phyloP scores from a whole-genome alignment of 331 rosid genomes.

The Acacia concinna region DNA sequence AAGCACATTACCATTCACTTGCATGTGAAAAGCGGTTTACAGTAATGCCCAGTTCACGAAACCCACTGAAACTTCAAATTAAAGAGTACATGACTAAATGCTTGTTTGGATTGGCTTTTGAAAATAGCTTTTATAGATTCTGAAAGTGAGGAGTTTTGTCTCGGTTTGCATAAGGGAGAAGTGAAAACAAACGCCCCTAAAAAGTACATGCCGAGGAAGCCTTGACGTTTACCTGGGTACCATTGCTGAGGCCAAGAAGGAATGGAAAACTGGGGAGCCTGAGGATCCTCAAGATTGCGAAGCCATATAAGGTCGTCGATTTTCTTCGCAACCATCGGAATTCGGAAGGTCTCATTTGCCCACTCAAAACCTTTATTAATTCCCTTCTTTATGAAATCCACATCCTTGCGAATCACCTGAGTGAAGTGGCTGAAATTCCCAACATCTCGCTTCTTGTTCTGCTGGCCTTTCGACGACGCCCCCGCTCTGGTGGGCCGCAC shows the following conservation, averaged over 20 bases:
- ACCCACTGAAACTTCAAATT: constrained; percentile 10
- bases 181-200: neutral
- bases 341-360: constrained; percentile 67
- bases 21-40: neutral
- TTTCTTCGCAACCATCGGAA: constrained; percentile 61
- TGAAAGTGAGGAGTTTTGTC: too few relatives aligned
- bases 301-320: constrained; percentile 76
- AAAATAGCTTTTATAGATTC: too few relatives aligned
- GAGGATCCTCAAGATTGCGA: constrained; percentile 74
- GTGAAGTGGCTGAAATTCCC: constrained; percentile 71
- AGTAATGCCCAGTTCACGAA: constrained; percentile 19
- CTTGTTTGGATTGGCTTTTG: too few relatives aligned
- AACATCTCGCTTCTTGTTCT: constrained; percentile 37
- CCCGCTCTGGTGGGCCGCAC: constrained; percentile 27
- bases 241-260: constrained; percentile 76
- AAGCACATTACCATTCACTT: neutral
- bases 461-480: constrained; percentile 26
- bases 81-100: neutral
- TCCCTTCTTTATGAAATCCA: constrained; percentile 65
- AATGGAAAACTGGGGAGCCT: constrained; percentile 45
- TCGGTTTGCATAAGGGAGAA: too few relatives aligned
- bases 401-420: constrained; percentile 64
- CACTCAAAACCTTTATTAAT: constrained; percentile 57
- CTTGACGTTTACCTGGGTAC: constrained; percentile 63
- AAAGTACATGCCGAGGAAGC: constrained; percentile 11